Base-by-base conservation (phyloP, 1,284 basidiomycete species). In the Apiotrichum laibachii region DNA sequence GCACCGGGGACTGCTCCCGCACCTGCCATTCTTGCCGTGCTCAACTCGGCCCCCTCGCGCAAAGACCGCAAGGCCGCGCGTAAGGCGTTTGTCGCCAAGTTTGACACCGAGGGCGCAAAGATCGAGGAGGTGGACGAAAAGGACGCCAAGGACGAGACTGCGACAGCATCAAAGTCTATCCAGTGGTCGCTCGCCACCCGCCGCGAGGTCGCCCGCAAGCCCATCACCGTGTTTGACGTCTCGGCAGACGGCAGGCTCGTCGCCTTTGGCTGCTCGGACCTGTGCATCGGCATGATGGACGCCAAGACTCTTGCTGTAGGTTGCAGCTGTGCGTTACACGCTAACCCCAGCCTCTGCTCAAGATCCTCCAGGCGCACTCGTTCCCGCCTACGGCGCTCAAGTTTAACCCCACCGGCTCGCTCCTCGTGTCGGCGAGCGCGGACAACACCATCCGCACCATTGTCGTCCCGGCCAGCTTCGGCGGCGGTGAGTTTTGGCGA, bases 311-410 rank as follows among this genome's bases (percentile, higher is more conserved):
- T 98, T 39, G 83, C 85, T 50, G 93, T 95, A 74, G 73, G 88
- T 52, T 5, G 82, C 34, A 4, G 2, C 9, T 35, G 45, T 35
- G 22, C 13, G 19, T 5, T n/a, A 4, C 8, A 15, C 7, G 19
- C 59, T 53, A 11, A 56, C 49, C 12, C 9, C 65, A 96, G 92
- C 92, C 93, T 0, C 77, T 94, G 11, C 79, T 92, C 37, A 87
- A 87, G 37, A 94, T 99, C 61, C 81, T 97, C 50, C 90, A 92
- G 75, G 90, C 94, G 0, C 96, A 99, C 77, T 91, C 93, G 64
- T 95, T 99, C 75, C 92, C 96, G 3, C 86, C 92, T 1, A 99
- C 95, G 0, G 87, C 88, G 1, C 79, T 99, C 57, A 85, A 84
- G 58, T 98, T 99, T 81, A 94, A 89, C 72, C 88, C 92, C 0